Conservation (phyloP, 371 early-diverging fungal genomes). For the Cokeromyces recurvatus region DNA sequence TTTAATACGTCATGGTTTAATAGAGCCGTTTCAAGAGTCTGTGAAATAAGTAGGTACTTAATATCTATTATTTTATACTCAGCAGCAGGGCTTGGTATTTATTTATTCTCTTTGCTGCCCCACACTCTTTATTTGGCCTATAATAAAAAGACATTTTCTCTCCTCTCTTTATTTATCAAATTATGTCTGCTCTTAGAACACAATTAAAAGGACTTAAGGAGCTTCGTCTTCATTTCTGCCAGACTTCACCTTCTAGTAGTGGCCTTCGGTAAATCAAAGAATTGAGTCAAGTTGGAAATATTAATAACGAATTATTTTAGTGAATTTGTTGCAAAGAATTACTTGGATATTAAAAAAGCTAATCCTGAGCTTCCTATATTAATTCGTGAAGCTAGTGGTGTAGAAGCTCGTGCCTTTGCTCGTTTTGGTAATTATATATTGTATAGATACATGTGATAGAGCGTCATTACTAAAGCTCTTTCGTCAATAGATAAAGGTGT, state of each 20-base stretch:
- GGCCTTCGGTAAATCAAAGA: conserved; percentile 77
- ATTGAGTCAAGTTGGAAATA: too few species aligned
- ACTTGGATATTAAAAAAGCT: conserved; percentile 71
- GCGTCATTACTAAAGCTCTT: too few species aligned
- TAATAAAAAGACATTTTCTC: too few species aligned
- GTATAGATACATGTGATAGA: too few species aligned
- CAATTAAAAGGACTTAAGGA: conserved; percentile 74
- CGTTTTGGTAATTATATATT: conserved; percentile 72
- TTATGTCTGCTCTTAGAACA: conserved; percentile 41
- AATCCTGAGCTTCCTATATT: conserved; percentile 90
- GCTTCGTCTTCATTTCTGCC: conserved; percentile 89
- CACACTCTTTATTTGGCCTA: neutral
- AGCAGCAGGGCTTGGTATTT: too few species aligned
- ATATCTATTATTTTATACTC: too few species aligned
- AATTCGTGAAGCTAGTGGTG: conserved; percentile 83
- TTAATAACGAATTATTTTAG: too few species aligned
- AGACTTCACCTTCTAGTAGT: conserved; percentile 76
- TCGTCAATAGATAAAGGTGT: conserved; percentile 79
- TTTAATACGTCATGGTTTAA: too few species aligned
- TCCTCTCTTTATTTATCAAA: neutral
- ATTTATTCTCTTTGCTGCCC: neutral
- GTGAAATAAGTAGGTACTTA: too few species aligned
- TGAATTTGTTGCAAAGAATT: conserved; percentile 79
- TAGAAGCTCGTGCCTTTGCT: conserved; percentile 87
- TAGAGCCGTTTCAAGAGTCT: too few species aligned